Evolutionary conservation across 495 filamentous ascomycete species (phyloP).

Genomic region (Echria macrotheca): DNA sequence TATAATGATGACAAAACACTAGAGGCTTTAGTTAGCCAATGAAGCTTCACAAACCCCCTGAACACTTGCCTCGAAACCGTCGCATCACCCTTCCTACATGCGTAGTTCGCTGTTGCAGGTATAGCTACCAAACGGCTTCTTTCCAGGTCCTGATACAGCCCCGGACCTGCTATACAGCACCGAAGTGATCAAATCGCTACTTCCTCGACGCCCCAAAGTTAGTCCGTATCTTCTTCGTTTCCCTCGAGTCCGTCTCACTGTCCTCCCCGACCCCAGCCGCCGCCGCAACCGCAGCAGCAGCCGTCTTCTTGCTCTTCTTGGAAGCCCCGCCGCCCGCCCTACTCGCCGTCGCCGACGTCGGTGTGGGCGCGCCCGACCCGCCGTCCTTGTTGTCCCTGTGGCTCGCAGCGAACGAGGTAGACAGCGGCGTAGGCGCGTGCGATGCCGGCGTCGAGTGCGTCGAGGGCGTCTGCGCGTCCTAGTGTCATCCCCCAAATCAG

Average conservation of each 20-base stretch:
- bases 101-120: too few species aligned
- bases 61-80: too few species aligned
- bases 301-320: constrained; percentile 39
- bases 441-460: constrained; percentile 34
- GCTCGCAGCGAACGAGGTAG: constrained; percentile 41
- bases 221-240: constrained; percentile 47
- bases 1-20: too few species aligned
- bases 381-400: constrained; percentile 25
- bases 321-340: constrained; percentile 19
- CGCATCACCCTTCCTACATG: too few species aligned
- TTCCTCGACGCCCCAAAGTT: constrained; percentile 48
- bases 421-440: constrained; percentile 45
- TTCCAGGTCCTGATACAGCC: too few species aligned
- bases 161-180: too few species aligned
- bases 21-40: too few species aligned
- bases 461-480: constrained; percentile 36
- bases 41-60: too few species aligned
- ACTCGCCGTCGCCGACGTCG: constrained; percentile 37
- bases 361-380: constrained; percentile 40
- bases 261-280: constrained; percentile 36
- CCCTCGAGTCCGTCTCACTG: constrained; percentile 45
- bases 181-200: too few species aligned
- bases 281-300: constrained; percentile 16
- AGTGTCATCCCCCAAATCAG: constrained; percentile 13
- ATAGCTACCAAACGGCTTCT: constrained; percentile 1